Conservation (phyloP, 164 flowering plant genomes). For the Vitis labrusca region DNA sequence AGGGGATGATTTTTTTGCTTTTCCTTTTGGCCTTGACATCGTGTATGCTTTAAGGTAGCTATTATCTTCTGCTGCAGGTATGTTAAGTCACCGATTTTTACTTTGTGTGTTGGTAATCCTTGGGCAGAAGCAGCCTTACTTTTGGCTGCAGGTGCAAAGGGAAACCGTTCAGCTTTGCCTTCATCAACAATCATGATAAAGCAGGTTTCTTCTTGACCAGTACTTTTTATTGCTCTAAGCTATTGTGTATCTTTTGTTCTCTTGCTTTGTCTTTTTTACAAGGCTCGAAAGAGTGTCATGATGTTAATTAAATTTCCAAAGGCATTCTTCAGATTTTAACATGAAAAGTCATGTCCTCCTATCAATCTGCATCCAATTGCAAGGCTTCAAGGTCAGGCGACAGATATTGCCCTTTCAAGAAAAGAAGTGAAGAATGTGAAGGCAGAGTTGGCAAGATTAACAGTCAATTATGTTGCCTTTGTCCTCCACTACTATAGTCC, state of each 20-base stretch:
- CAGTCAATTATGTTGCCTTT: not conserved
- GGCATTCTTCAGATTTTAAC: slow-evolving; percentile 5
- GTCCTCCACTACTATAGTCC: not conserved
- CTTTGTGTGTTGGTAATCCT: slow-evolving; percentile 96
- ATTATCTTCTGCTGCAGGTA: slow-evolving; percentile 38
- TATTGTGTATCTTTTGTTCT: not conserved
- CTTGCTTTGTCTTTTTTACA: not conserved
- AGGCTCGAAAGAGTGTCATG: not conserved
- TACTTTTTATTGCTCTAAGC: not conserved
- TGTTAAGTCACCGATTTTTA: slow-evolving; percentile 80
- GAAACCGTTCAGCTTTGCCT: slow-evolving; percentile 92
- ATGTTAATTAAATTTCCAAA: not conserved
- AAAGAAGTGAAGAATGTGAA: slow-evolving; percentile 76
- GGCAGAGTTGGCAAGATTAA: slow-evolving; percentile 62
- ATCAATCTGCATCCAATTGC: slow-evolving; percentile 69
- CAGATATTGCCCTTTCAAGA: slow-evolving; percentile 75
- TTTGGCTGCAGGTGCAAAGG: slow-evolving; percentile 92
- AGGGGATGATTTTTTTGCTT: too few species aligned
- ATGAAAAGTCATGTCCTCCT: slow-evolving; percentile 3
- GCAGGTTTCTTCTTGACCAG: slow-evolving; percentile 49
- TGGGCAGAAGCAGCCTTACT: slow-evolving; percentile 99
- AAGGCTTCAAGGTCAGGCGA: slow-evolving; percentile 90
- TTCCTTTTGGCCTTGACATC: too few species aligned
- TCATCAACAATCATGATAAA: slow-evolving; percentile 93
- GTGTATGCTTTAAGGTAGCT: too few species aligned